A percentile compares a stretch with the other conserved stretches of the same genome.
These are phyloP conservation scores for Rhododendron ovatum DNA, from an alignment of 148 eudicot genomes.

Conservation along the genomic window DNA sequence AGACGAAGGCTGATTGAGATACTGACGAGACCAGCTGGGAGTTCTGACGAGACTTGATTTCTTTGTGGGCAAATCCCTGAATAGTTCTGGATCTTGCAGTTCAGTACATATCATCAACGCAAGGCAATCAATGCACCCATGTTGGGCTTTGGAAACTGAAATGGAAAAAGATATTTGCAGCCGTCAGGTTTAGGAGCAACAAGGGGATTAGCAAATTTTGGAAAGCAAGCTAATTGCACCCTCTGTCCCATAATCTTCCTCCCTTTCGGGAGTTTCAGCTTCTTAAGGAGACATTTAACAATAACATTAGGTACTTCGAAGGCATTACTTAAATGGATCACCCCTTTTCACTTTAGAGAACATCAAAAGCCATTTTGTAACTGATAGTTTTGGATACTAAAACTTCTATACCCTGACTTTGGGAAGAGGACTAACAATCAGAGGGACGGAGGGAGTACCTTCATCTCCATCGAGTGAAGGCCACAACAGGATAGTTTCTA, in stretches of 20 bases:
- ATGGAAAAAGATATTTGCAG: not conserved
- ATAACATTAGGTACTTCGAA: not conserved
- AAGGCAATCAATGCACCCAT: constrained; percentile 87
- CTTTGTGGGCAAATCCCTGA: constrained; percentile 17
- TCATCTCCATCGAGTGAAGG: constrained; percentile 63
- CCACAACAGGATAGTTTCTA: constrained; percentile 58
- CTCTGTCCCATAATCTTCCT: not conserved
- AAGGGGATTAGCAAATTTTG: not conserved
- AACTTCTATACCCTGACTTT: not conserved
- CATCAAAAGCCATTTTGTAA: not conserved
- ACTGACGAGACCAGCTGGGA: not conserved
- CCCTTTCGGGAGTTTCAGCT: not conserved
- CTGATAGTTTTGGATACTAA: not conserved
- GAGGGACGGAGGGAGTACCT: constrained; percentile 26
- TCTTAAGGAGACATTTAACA: not conserved
- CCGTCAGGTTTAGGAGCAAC: constrained; percentile 1
- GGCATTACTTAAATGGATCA: not conserved
- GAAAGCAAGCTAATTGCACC: not conserved
- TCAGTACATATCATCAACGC: constrained; percentile 74
- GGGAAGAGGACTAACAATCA: not conserved
- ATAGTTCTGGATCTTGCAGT: constrained; percentile 35
- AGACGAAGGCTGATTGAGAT: not conserved
- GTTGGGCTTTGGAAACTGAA: constrained; percentile 77
- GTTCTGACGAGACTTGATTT: constrained; percentile 19
- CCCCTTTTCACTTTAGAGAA: not conserved